Base-by-base conservation (phyloP, 805 yeast species). In the Saccharomycopsis babjevae region DNA sequence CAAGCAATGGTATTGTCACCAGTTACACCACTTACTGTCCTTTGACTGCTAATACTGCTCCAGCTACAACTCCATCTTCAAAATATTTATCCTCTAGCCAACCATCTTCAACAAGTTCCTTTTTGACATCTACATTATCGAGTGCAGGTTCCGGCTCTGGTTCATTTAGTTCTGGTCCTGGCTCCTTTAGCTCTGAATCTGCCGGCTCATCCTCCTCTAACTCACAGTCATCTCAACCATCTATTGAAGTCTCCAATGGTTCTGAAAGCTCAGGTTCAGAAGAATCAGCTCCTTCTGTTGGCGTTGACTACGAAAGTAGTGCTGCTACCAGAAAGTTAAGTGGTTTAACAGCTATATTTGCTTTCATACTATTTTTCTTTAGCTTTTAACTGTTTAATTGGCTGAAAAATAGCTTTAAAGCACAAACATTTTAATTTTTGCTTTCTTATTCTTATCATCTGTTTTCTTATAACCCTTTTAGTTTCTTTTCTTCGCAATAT, bases 11-110 rank as follows among this genome's bases (percentile, higher is more conserved):
- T 30, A 34, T 55, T 32, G 50, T 54, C 18, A 52, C 59, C 6
- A 11, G 25, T 10, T 52, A 38, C 20, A 59, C 62, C 11, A 59
- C 59, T 38, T 46, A 43, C 28, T 55, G 59, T 38, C 62, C 62
- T 42, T 57, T 59, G 25, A 59, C 50, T 56, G 50, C 46, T 15
- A 13, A 36, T n/a, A 22, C 16, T 22, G 18, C 13, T 11, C 22
- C n/a, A 25, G 39, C 59, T 4, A 15, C 43, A n/a, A 20, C 57
- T 20, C 15, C 50, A 11, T 56, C 57, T 8, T 25, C 56, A 54
- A 28, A 18, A 5, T 50, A 25, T 50, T 50, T 22, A 28, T 50
- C 54, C 25, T 25, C 56, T 1, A 16, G 22, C 22, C 13, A 16
- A 3, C 25, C 36, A 16, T 25, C 56, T 52, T 15, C 13, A 32